Conservation (phyloP, 352 stramenopile genomes). For the Globisporangium abappressorium region DNA sequence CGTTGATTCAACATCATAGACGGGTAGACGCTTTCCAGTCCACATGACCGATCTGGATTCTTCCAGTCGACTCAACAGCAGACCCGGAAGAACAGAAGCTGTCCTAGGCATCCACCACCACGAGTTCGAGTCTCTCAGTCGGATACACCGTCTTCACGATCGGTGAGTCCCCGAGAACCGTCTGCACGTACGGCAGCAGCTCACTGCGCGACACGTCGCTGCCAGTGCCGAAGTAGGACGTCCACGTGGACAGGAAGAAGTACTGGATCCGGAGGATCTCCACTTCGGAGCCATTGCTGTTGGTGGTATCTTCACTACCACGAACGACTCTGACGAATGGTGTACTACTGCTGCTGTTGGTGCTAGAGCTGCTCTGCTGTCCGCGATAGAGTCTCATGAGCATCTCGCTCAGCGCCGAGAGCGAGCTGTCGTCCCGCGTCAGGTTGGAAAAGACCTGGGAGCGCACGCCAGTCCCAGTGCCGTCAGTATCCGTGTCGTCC, state of each 20-base stretch:
- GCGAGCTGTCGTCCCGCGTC: neutral
- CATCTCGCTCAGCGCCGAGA: neutral
- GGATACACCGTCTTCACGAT: neutral
- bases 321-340: neutral
- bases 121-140: neutral
- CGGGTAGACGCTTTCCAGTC: neutral
- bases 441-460: neutral
- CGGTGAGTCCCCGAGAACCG: neutral
- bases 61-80: neutral
- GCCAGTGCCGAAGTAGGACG: neutral
- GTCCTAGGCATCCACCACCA: neutral
- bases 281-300: neutral
- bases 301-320: neutral
- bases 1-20: too few relatives aligned
- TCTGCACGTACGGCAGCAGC: neutral
- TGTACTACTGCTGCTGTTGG: neutral
- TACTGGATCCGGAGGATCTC: slow-evolving; percentile 1
- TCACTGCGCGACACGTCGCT: neutral
- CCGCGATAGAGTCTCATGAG: neutral
- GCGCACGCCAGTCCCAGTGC: neutral
- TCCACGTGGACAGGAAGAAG: neutral
- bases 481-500: neutral
- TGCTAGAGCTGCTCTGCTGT: neutral
- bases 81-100: neutral
- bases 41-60: neutral